phyloP scores from a whole-genome alignment of 2,329 filamentous ascomycete genomes.

The Tolypocladium cylindrosporum region DNA sequence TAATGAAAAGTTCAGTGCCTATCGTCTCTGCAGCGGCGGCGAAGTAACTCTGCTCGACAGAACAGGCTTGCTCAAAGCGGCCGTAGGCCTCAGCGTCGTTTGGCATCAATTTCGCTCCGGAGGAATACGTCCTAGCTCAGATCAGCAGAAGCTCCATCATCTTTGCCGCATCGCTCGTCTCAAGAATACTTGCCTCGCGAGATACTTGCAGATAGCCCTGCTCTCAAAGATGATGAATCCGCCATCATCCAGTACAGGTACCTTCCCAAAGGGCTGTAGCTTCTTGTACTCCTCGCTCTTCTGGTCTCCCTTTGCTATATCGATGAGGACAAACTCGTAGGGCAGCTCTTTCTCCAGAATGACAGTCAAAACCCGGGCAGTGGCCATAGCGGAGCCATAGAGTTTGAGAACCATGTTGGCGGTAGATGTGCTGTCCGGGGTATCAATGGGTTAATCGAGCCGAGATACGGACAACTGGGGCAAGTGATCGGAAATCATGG shows the following conservation, averaged over 20 bases:
- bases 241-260: not conserved
- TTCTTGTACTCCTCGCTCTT: not conserved
- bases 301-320: not conserved
- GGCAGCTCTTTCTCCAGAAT: not conserved
- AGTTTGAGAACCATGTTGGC: not conserved
- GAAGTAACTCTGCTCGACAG: not conserved
- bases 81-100: not conserved
- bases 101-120: not conserved
- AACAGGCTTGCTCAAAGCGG: not conserved
- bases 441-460: not conserved
- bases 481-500: not conserved
- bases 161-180: not conserved
- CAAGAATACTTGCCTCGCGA: not conserved
- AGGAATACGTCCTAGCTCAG: not conserved
- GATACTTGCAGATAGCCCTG: not conserved
- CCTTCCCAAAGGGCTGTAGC: not conserved
- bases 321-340: not conserved
- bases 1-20: not conserved
- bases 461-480: not conserved
- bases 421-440: not conserved
- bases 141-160: not conserved
- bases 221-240: not conserved
- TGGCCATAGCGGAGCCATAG: not conserved
- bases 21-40: not conserved
- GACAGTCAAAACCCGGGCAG: not conserved